Base-by-base conservation (phyloP, 352 stramenopile genomes). In the Pythium monospermum region DNA sequence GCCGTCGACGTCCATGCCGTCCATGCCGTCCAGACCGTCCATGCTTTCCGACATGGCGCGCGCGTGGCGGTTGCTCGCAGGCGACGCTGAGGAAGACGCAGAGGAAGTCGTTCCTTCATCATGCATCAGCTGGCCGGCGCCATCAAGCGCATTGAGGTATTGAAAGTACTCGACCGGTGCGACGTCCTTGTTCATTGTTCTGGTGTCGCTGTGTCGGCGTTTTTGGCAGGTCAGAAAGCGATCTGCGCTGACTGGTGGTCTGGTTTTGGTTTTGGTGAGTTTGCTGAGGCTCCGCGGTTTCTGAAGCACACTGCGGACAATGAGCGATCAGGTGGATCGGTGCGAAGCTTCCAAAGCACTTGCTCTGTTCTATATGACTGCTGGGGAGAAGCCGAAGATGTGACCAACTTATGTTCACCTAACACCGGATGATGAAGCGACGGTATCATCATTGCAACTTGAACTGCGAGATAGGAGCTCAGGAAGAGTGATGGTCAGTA, bases 371-470 rank as follows among this genome's bases (percentile, higher is more conserved):
- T 13, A 13, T 35, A 35, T 13, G 8, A 35, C 13, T 13, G 30
- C 30, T 35, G 30, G 7, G 7, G 13, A 13, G 8, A 35, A 13
- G 30, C 8, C 30, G 8, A 35, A 13, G 30, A 19, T 8, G 31
- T 4, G 49, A 18, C 49, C 57, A 37, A 53, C 58, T 61, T 66
- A 58, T 52, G 52, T 55, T 28, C 58, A 37, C 52, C n/a, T n/a
- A 49, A 57, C 41, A 38, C 47, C 25, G 33, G 25, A 37, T 61
- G 52, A 61, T 67, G 59, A 67, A 61, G 58, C 59, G 59, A 25
- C 59, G 44, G 40, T 55, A 57, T 67, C 59, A 67, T 49, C 59
- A 27, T 11, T 36, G 22, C 52, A 61, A 67, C 52, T 67, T 61
- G 59, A 67, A 67, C 42, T 40, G 33, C 19, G 15, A 22, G n/a